Base-by-base conservation (phyloP, 768 basidiomycete genomes). In the Jaapia argillacea region DNA sequence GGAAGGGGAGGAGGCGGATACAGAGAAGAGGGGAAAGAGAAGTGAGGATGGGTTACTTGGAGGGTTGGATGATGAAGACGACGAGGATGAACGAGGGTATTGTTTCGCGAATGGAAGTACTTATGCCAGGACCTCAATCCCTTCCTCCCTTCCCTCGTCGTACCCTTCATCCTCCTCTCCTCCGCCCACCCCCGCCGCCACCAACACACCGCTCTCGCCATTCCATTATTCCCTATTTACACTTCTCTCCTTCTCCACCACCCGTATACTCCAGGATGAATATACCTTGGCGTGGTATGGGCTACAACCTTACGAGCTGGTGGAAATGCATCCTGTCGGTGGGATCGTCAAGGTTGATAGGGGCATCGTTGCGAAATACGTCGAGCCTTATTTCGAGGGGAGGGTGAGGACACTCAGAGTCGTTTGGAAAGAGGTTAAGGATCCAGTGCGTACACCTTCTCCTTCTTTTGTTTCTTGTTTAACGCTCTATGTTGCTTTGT, bases 231-330 rank as follows among this genome's bases (percentile, higher is more conserved):
- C 58, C 31, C 61, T 62, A 40, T 79, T 74, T 56, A 68, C 70
- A 0, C 64, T 86, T 10, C 54, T 85, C 14, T 72, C 78, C 1
- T 85, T 79, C 52, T 74, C 81, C 2, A 83, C 83, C 0, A 81
- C 81, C 3, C 71, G 81, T 49, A 59, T 82, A 12, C 70, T 87
- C 24, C 79, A 87, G 52, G 83, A 85, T 53, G 76, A 81, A 18
- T 72, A 71, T 36, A 48, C 64, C 6, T 54, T 74, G 21, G 60
- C 70, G 0, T 81, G 77, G 71, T 85, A 84, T 52, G 63, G 71
- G 31, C 52, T 86, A 18, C 61, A 66, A 5, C 71, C 79, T 0
- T 66, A 77, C 48, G 85, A 87, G 50, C 68, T 88, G 2, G 67
- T 88, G 18, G 85, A 88, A 52, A 57, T 88, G 14, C 83, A 88